Conservation (phyloP, 192 early-diverging fungal genomes). For the Powellomyces hirtus region DNA sequence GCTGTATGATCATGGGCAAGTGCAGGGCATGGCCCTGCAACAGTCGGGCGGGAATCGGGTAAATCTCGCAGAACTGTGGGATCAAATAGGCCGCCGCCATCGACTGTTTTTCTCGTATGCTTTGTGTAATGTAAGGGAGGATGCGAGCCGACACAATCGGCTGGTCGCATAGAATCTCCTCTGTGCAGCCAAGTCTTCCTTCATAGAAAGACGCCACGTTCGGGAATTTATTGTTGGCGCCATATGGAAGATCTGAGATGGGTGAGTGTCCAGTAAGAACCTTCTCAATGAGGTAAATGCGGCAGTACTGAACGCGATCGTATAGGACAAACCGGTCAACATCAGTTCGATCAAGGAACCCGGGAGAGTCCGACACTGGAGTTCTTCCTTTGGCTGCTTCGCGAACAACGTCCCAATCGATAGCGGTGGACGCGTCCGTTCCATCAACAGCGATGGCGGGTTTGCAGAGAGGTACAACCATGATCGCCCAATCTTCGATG, state of each 20-base stretch:
- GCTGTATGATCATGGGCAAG: conserved; percentile 36
- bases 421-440: neutral
- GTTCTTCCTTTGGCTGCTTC: neutral
- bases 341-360: neutral
- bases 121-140: conserved; percentile 36
- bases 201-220: conserved; percentile 35
- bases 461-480: conserved; percentile 9
- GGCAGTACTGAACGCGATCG: conserved; percentile 29
- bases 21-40: conserved; percentile 16
- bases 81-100: conserved; percentile 18
- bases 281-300: conserved; percentile 31
- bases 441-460: neutral
- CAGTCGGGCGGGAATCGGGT: conserved; percentile 28
- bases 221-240: conserved; percentile 12
- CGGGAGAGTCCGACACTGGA: neutral
- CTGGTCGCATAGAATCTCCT: conserved; percentile 28
- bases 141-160: conserved; percentile 34
- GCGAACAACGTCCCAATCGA: conserved; percentile 22
- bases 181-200: conserved; percentile 20
- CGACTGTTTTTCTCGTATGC: neutral
- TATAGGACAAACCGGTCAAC: conserved; percentile 24
- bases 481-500: conserved; percentile 19
- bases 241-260: neutral
- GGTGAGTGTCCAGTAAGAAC: conserved; percentile 23
- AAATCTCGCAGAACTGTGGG: conserved; percentile 41